Evolutionary conservation across 495 filamentous ascomycete genomes (phyloP), one percentile per base, ranked within the genome.

Genomic region (Penicillium desertorum): DNA sequence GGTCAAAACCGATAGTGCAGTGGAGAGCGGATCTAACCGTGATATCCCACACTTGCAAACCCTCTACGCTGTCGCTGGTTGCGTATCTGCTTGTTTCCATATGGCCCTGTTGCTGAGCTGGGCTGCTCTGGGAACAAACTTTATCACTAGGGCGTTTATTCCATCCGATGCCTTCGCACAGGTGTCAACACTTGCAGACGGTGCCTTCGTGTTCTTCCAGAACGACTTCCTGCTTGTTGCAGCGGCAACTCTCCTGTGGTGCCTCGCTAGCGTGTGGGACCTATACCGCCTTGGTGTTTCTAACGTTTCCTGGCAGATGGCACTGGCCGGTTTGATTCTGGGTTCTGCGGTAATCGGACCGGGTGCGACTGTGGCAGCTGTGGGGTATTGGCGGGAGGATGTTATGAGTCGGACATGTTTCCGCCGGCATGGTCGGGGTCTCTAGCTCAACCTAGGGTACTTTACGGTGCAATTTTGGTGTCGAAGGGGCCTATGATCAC

Each of bases 311-410:
- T 45, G 22, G 56, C n/a, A 22, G n/a, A 22, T 37, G 6, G 47
- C 27, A 19, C 10, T 60, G 5, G 25, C n/a, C 4, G 36, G 14
- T 17, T 10, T 62, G 32, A 3, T 53, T 20, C 19, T 43, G 6
- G 53, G 52, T 1, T 58, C 30, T 19, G 20, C 39, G 12, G 12
- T 23, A 20, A 29, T 63, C 49, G 63, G 60, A 7, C 60, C 60
- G 4, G 63, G 60, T 32, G 60, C 60, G 5, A 63, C 54, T 12
- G 34, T 20, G 46, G 60, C 60, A 5, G 57, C 60, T 49, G 53
- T 66, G 16, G 63, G 60, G 57, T 63, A 55, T 41, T 66, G 57
- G 63, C 30, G 54, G 7, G 62, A 64, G 39, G 37, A 50, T 1
- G 37, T 41, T 5, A 51, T 65, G 45, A 54, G 54, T 41, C 45